Evolutionary conservation across 441 rosid genomes (phyloP).

Genomic region (Pelargonium citronellum): DNA sequence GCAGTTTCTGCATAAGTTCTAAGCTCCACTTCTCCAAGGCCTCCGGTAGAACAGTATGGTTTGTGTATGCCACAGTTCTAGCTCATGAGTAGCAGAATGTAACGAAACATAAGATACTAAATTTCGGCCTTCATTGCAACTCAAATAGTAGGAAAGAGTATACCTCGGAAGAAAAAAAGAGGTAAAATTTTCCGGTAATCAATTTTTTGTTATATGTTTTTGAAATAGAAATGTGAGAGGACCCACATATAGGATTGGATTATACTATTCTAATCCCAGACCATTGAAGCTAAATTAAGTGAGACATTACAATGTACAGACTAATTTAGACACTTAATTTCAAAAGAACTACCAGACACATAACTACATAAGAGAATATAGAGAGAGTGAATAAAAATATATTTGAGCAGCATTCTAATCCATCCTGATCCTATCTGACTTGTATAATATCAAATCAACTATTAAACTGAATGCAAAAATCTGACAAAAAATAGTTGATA

Average conservation of each 20-base stretch:
- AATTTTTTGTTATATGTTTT: neutral
- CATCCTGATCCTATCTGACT: neutral
- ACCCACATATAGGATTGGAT: too few relatives aligned
- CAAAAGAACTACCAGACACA: too few relatives aligned
- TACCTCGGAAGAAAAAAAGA: too few relatives aligned
- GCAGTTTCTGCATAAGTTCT: slow-evolving; percentile 73
- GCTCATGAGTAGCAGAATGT: slow-evolving; percentile 17
- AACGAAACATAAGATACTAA: slow-evolving; percentile 3
- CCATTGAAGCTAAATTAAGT: too few relatives aligned
- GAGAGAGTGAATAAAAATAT: too few relatives aligned
- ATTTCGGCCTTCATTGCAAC: neutral
- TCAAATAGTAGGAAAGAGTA: neutral
- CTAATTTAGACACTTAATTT: too few relatives aligned
- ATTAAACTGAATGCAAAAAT: neutral
- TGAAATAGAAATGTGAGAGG: too few relatives aligned
- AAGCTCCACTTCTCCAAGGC: slow-evolving; percentile 98
- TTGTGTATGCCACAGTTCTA: slow-evolving; percentile 93
- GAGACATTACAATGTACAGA: too few relatives aligned
- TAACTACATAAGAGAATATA: too few relatives aligned
- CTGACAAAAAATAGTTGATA: neutral
- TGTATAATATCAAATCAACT: neutral
- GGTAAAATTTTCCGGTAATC: neutral
- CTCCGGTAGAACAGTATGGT: slow-evolving; percentile 94
- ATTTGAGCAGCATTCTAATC: neutral
- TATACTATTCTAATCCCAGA: too few relatives aligned